These are phyloP conservation scores for Suillus brevipes DNA, from an alignment of 768 basidiomycete genomes.

Conservation along the genomic window DNA sequence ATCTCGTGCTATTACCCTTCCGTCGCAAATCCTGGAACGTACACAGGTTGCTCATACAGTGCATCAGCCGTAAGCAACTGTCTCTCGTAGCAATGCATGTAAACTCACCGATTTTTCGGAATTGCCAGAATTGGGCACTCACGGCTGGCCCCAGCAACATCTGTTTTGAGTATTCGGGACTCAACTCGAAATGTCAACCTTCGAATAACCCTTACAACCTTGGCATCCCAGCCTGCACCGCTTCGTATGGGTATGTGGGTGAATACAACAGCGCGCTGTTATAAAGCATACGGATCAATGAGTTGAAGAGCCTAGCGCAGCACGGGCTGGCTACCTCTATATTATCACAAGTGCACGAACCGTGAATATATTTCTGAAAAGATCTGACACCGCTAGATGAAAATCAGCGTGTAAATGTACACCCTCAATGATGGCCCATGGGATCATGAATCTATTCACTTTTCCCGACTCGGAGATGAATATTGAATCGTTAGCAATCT, in stretches of 20 bases:
- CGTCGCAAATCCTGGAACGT: conserved; percentile 2
- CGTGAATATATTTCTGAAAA: neutral
- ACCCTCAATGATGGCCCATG: too few relatives aligned
- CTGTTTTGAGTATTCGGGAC: neutral
- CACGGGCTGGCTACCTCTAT: neutral
- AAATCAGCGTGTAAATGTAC: too few relatives aligned
- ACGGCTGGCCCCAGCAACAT: neutral
- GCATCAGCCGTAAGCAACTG: neutral
- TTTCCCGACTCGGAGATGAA: too few relatives aligned
- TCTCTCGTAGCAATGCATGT: neutral
- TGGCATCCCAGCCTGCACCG: neutral
- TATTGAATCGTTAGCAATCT: too few relatives aligned
- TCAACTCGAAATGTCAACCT: neutral
- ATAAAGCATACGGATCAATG: neutral
- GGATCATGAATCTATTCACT: neutral
- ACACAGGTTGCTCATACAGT: neutral
- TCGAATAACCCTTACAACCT: conserved; percentile 2
- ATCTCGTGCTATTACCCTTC: neutral
- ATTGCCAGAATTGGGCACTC: neutral
- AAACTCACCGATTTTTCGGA: neutral
- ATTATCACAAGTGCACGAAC: neutral
- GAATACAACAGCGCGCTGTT: neutral
- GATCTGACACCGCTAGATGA: neutral
- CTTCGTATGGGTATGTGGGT: conserved; percentile 2
- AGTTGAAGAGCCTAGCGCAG: neutral